phyloP scores from a whole-genome alignment of 441 rosid species.

The Francoa sonchifolia region DNA sequence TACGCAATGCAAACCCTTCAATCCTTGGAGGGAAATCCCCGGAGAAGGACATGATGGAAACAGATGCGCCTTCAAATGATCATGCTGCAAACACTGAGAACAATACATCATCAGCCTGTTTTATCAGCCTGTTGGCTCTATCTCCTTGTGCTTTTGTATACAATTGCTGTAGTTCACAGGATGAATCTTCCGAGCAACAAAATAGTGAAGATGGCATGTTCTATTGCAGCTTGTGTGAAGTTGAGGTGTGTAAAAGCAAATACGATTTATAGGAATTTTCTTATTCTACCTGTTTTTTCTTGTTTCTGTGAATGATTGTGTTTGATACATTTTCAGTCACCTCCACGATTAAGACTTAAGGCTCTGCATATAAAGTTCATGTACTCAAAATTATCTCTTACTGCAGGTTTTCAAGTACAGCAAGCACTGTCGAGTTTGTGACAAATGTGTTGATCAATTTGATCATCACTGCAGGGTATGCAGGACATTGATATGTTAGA shows the following conservation, averaged over 20 bases:
- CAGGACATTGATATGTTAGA: slow-evolving; percentile 4
- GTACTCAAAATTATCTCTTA: slow-evolving; percentile 7
- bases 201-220: slow-evolving; percentile 94
- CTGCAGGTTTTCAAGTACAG: slow-evolving; percentile 85
- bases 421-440: slow-evolving; percentile 97
- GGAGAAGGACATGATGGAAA: slow-evolving; percentile 24
- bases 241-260: slow-evolving; percentile 48
- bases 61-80: slow-evolving; percentile 26
- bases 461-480: slow-evolving; percentile 99
- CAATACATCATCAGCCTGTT: slow-evolving; percentile 31
- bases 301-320: too few species aligned
- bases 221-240: slow-evolving; percentile 93
- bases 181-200: slow-evolving; percentile 61
- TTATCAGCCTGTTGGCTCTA: slow-evolving; percentile 23
- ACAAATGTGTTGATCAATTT: slow-evolving; percentile 85
- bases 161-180: slow-evolving; percentile 36
- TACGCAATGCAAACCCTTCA: slow-evolving; percentile 31
- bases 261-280: neutral
- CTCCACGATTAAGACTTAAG: too few species aligned
- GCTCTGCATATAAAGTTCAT: too few species aligned
- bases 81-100: slow-evolving; percentile 19
- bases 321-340: too few species aligned
- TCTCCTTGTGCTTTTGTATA: slow-evolving; percentile 63
- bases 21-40: slow-evolving; percentile 42
- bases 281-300: too few species aligned